Base-by-base conservation (phyloP, 768 basidiomycete species). In the Podaxis sp. region DNA sequence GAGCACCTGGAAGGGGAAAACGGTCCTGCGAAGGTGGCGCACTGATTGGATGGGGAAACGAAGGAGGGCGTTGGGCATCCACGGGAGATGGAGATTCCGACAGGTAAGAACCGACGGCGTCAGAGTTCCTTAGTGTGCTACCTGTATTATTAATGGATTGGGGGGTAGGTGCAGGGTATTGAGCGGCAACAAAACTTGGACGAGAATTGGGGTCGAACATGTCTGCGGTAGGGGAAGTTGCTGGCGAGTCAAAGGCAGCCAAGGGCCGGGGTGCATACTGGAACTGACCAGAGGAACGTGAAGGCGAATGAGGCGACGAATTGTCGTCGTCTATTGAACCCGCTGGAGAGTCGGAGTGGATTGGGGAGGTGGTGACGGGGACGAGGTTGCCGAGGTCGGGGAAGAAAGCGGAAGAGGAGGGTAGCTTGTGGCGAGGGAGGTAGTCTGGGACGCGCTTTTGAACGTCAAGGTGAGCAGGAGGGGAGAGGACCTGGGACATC, bases 81-180 rank as follows among this genome's bases (percentile, higher is more conserved):
- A 73, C 70, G 46, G 79, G 77, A 60, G 81, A 79, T 46, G 80
- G 79, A 11, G 81, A 79, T 55, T 76, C 73, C 51, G 78, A 73
- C 37, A 74, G 61, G 65, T 76, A 72, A 44, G 72, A 57, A 42
- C 59, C 57, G 55, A 55, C 63, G 40, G 64, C 53, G 53, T 71
- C 67, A 48, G 71, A 68, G 48, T 59, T 63, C 64, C 69, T 71
- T 66, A 73, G 64, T 55, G 63, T 59, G 57, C 67, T 60, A 54
- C 57, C 54, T 65, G 65, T 68, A 71, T 69, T 70, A 70, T 71
- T 69, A 66, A 65, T 44, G 57, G 56, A 54, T 25, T 35, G 59
- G 23, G 50, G 52, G 35, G 32, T 48, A 21, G 40, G 52, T 14
- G 53, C 16, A 27, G 59, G 59, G 18, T 61, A 61, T 37, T 54